A percentile compares a stretch with the other conserved stretches of the same genome.
Evolutionary conservation across 177 flowering plant species (phyloP).

Genomic region (Telopea speciosissima): DNA sequence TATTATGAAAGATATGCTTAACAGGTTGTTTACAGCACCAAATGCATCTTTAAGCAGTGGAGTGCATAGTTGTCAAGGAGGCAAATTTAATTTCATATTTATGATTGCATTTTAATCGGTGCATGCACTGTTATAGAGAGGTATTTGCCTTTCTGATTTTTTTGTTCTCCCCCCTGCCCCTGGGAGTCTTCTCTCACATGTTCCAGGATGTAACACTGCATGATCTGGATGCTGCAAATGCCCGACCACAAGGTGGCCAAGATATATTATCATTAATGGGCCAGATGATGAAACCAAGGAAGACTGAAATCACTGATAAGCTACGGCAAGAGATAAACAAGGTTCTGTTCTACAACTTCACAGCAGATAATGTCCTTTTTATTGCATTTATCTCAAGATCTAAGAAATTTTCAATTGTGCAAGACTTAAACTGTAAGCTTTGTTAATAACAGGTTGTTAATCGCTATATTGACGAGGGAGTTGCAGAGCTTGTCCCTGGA

Average conservation of each 20-base stretch:
- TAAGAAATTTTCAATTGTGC: neutral
- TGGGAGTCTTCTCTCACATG: neutral
- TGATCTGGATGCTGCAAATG: constrained; percentile 6
- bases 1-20: no score
- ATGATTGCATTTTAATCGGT: no score
- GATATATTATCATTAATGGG: constrained; percentile 5
- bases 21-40: no score
- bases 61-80: no score
- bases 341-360: neutral
- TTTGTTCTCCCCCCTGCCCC: no score
- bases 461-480: constrained; percentile 66
- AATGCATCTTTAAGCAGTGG: no score
- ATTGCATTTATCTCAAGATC: neutral
- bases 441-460: constrained; percentile 46
- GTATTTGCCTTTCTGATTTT: neutral
- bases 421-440: neutral
- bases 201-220: constrained; percentile 1
- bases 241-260: constrained; percentile 5
- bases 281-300: constrained; percentile 6
- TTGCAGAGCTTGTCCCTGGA: constrained; percentile 82
- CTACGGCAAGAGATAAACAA: constrained; percentile 5
- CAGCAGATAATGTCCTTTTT: neutral
- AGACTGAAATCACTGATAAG: constrained; percentile 3
- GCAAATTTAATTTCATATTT: no score
- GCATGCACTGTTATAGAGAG: neutral